phyloP scores from a whole-genome alignment of 495 filamentous ascomycete genomes.

The Podospora pseudoanserina region DNA sequence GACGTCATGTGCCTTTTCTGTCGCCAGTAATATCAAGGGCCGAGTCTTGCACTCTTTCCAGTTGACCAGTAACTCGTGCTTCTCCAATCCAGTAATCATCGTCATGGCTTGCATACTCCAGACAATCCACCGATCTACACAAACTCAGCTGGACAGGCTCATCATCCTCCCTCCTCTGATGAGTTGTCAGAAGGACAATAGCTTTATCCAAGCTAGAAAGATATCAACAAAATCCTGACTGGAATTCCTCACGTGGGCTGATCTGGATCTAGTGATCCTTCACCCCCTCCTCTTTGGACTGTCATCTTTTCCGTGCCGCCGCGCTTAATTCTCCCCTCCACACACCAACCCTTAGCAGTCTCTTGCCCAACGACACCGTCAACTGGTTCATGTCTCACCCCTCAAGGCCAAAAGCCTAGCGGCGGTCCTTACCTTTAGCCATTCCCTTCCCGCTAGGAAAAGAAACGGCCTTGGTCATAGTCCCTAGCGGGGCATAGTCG shows the following conservation, averaged over 20 bases:
- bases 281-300: not conserved
- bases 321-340: not conserved
- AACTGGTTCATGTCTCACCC: not conserved
- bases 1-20: slow-evolving; percentile 10
- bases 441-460: not conserved
- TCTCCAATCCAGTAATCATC: not conserved
- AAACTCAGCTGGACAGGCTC: slow-evolving; percentile 11
- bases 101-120: not conserved
- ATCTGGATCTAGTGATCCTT: not conserved
- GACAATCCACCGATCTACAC: slow-evolving; percentile 10
- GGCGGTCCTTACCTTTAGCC: not conserved
- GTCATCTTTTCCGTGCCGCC: not conserved
- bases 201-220: not conserved
- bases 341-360: not conserved
- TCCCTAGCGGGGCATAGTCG: not conserved
- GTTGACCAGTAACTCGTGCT: slow-evolving; percentile 6
- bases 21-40: not conserved
- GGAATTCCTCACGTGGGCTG: not conserved
- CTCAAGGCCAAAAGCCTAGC: not conserved
- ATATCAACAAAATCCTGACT: not conserved
- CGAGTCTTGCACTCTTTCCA: not conserved
- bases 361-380: not conserved
- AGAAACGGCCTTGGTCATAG: not conserved
- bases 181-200: not conserved
- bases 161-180: slow-evolving; percentile 7